Conservation (phyloP, 345 rosid species). For the Eutrema yunnanense region DNA sequence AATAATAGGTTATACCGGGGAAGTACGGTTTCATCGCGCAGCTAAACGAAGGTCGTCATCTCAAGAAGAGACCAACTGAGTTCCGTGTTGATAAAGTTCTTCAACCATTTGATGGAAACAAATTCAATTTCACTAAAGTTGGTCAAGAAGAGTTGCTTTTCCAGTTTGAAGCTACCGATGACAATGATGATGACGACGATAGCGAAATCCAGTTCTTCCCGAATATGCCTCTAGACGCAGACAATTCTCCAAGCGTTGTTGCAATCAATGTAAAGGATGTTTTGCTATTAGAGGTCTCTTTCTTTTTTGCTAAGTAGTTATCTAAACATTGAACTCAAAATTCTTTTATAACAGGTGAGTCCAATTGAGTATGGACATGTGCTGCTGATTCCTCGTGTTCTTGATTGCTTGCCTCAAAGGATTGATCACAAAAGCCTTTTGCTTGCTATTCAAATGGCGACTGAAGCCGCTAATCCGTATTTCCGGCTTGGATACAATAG, state of each 20-base stretch:
- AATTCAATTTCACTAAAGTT: slow-evolving; percentile 91
- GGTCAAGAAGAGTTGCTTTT: slow-evolving; percentile 95
- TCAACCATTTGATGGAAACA: slow-evolving; percentile 84
- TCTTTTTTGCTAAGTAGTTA: neutral
- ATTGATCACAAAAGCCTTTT: slow-evolving; percentile 77
- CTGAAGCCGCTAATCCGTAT: slow-evolving; percentile 71
- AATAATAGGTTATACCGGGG: slow-evolving; percentile 81
- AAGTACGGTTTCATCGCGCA: slow-evolving; percentile 81
- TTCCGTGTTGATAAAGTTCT: slow-evolving; percentile 90
- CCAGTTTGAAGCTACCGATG: slow-evolving; percentile 55
- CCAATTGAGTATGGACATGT: slow-evolving; percentile 98
- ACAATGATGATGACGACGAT: slow-evolving; percentile 28
- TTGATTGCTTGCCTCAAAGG: slow-evolving; percentile 93
- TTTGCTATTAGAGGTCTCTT: neutral
- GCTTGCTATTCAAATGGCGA: slow-evolving; percentile 82
- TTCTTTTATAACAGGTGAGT: slow-evolving; percentile 58
- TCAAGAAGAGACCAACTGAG: slow-evolving; percentile 96
- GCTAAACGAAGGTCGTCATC: slow-evolving; percentile 91
- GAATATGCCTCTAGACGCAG: slow-evolving; percentile 53
- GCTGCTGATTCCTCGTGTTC: slow-evolving; percentile 72
- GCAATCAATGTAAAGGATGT: slow-evolving; percentile 73
- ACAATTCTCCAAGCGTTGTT: slow-evolving; percentile 78
- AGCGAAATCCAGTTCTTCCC: slow-evolving; percentile 57
- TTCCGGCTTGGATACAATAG: slow-evolving; percentile 96
- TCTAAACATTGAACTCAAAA: neutral